Base-by-base conservation (phyloP, 208 protist species). In the Tritrichomonas foetus region DNA sequence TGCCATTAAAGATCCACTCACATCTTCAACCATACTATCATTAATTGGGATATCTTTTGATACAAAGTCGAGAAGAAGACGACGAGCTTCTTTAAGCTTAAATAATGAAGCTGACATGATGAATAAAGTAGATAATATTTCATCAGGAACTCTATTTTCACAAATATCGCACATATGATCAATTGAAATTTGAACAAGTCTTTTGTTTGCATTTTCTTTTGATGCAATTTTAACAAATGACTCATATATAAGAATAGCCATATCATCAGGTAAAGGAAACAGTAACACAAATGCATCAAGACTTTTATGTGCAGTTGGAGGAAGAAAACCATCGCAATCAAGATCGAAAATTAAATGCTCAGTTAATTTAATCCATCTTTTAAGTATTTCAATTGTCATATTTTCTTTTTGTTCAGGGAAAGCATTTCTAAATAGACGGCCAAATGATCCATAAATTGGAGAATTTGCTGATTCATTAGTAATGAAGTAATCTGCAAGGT, bases 241-340 rank as follows among this genome's bases (percentile, higher is more conserved):
- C 47, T 53, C 27, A 30, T 89, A 89, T 27, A 89, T 50, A n/a
- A 44, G n/a, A 9, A 61, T 39, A 27, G 27, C 33, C 30, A 89
- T 39, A 11, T 89, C 78, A 16, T 53, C 30, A 20, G 41, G 1
- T 27, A 89, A 13, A 30, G 78, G 78, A 39, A 55, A 89, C 3
- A 89, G 22, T 16, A 57, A 9, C 22, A 33, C 11, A 0, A 89
- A 39, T 61, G 78, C 44, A 1, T 89, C 78, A 30, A 89, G 47
- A 20, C 16, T 39, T 57, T 89, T 89, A 57, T 89, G 78, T 33
- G 78, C 47, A 36, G 78, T 89, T 53, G 78, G 78, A 27, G 78
- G 78, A 2, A 89, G 36, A 61, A 89, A 89, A 16, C 41, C 41
- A 3, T 47, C 78, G n/a, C 78, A 57, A 39, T 89, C 47, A 55